These are phyloP conservation scores for Aspergillus sp. DNA, from an alignment of 2,329 filamentous ascomycete genomes.

Conservation along the genomic window DNA sequence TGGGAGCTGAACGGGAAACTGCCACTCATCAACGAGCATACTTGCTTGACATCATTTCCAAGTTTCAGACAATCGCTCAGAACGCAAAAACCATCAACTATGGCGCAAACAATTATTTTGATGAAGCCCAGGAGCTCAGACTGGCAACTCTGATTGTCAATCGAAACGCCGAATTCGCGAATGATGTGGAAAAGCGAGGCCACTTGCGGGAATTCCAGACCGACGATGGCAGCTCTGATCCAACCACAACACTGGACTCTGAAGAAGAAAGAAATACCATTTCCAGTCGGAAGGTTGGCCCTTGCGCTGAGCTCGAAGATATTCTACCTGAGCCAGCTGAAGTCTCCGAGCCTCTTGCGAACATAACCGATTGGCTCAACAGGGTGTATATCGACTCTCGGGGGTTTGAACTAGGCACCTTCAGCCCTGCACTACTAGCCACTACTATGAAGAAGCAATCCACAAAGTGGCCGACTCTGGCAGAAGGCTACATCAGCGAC, in stretches of 20 bases:
- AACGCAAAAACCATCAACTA: slow-evolving; percentile 44
- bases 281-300: slow-evolving; percentile 6
- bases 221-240: background rate
- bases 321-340: slow-evolving; percentile 22
- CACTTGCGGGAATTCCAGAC: slow-evolving; percentile 20
- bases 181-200: slow-evolving; percentile 25
- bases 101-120: slow-evolving; percentile 39
- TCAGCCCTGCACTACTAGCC: slow-evolving; percentile 36
- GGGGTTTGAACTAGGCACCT: slow-evolving; percentile 61
- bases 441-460: slow-evolving; percentile 59
- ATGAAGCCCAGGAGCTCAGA: slow-evolving; percentile 32
- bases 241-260: background rate
- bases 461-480: slow-evolving; percentile 56
- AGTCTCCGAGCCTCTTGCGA: background rate
- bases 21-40: slow-evolving; percentile 36
- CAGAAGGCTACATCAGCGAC: slow-evolving; percentile 55
- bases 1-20: slow-evolving; percentile 43
- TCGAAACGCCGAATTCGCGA: slow-evolving; percentile 27
- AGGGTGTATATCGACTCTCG: slow-evolving; percentile 50
- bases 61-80: slow-evolving; percentile 43
- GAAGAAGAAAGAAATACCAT: background rate
- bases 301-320: slow-evolving; percentile 21
- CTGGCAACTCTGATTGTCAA: slow-evolving; percentile 39
- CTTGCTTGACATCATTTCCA: slow-evolving; percentile 43
- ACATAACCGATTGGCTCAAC: slow-evolving; percentile 53